Evolutionary conservation across 139 green algal species (phyloP), one percentile per base, ranked within the genome.

Genomic region (Auxenochlorella protothecoides): DNA sequence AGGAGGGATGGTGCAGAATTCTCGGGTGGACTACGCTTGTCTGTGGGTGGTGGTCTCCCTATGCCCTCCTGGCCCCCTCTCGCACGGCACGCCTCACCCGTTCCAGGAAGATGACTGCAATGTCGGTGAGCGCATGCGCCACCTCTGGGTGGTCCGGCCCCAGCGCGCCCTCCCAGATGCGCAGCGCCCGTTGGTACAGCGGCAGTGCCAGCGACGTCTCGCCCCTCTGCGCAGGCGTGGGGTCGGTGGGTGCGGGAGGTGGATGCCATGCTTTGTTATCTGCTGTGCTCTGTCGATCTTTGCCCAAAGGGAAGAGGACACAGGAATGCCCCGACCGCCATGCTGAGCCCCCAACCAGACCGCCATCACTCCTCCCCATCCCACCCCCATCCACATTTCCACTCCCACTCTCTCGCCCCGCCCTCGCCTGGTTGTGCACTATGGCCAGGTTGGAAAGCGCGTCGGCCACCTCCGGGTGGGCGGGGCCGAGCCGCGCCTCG

Each of bases 51-150:
- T 44, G 0, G 27, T 44, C 27, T 1, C 27, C 27, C 27, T 44
- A 44, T 44, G 0, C 27, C 27, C 27, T 44, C 27, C 27, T 44
- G 27, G 27, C 27, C 15, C 13, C 16, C 27, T 15, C 55, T 15
- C 16, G 57, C 53, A 3, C n/a, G 2, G 7, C 67, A 52, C 6
- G 69, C 3, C 60, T 60, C 65, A 90, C 88, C 84, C 87, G 78
- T 74, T 97, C 92, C 62, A 97, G 74, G 68, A 93, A 86, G 55
- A 96, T 85, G 59, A 97, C 90, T 27, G 91, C 92, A 56, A 97
- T 84, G 75, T 97, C 92, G 4, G 89, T 96, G 5, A 96, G 85
- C 53, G 88, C 90, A 80, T 97, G 92, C n/a, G 91, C 92, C 55
- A 96, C 88, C 65, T 96, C 87, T 4, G 86, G 81, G 65, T 91